phyloP scores from a whole-genome alignment of 2,329 filamentous ascomycete genomes.

The Scytalidium sp. region DNA sequence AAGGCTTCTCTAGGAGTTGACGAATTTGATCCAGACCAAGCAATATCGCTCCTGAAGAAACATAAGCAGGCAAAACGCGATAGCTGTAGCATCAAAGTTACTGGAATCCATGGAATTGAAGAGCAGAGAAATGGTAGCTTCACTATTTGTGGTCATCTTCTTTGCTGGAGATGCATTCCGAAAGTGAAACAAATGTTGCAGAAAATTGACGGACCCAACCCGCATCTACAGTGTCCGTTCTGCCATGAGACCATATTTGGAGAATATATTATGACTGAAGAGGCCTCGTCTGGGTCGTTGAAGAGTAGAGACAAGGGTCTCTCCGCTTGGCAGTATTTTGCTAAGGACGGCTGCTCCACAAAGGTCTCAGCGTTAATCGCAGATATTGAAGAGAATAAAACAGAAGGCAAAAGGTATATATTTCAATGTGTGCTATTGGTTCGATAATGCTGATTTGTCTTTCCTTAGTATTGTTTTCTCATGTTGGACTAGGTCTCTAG shows the following conservation, averaged over 20 bases:
- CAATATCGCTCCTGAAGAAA: conserved; percentile 6
- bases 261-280: conserved; percentile 4
- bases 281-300: neutral
- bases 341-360: conserved; percentile 9
- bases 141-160: conserved; percentile 12
- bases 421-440: neutral
- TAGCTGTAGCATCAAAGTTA: conserved; percentile 5
- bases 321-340: conserved; percentile 10
- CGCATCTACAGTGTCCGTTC: conserved; percentile 4
- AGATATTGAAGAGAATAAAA: conserved; percentile 11
- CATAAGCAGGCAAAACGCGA: conserved; percentile 7
- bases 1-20: neutral
- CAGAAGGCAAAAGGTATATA: conserved; percentile 12
- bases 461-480: conserved; percentile 15
- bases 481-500: conserved; percentile 16
- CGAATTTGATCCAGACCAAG: conserved; percentile 7
- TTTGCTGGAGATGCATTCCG: conserved; percentile 9
- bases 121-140: conserved; percentile 6
- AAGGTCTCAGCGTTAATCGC: conserved; percentile 12
- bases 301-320: conserved; percentile 3
- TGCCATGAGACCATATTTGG: conserved; percentile 3
- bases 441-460: neutral
- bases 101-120: conserved; percentile 8
- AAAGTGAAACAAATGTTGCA: conserved; percentile 3
- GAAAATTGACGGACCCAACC: neutral